Evolutionary conservation across 371 early-diverging fungal genomes (phyloP), one percentile per base, ranked within the genome.

Genomic region (Zopfochytrium polystomum): DNA sequence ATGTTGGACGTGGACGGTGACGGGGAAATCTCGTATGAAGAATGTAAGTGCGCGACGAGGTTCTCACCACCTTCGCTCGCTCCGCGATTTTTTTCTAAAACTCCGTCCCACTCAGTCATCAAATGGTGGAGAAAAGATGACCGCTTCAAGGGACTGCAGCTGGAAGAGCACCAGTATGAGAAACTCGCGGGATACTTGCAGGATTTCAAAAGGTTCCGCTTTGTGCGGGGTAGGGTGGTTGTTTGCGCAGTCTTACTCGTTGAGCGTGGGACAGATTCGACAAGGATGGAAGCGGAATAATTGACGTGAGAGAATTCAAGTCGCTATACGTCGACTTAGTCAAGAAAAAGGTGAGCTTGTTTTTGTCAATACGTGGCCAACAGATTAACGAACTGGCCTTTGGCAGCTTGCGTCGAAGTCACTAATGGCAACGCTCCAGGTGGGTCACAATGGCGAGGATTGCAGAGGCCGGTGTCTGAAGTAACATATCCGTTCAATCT

Each of bases 71-170:
- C n/a, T n/a, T n/a, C n/a, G 29, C 31, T 20, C 30, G 23, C 43
- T 45, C 22, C n/a, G n/a, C 35, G 6, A 26, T 25, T 61, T 3
- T n/a, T 11, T 23, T 32, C 26, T n/a, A n/a, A n/a, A n/a, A n/a
- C n/a, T n/a, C n/a, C n/a, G n/a, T n/a, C n/a, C n/a, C n/a, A 20
- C 18, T 2, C 46, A 73, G 73, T 73, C 52, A 62, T 70, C 3
- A 62, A 63, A 35, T 73, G 74, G 74, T 73, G 74, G 74, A 63
- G 58, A 38, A 22, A 62, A 22, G 70, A 70, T 38, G 51, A 73
- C 30, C 70, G 74, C 29, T 73, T 73, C 45, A 38, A 35, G 33
- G 11, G 57, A n/a, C 55, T 73, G 27, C 66, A 70, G 29, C 55
- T 67, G 3, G 51, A 54, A 3, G 60, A 59, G 18, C 27, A 51